A percentile compares a stretch with the other conserved stretches of the same genome.
Evolutionary conservation across 306 rosid species (phyloP).

Genomic region (Quercus bicolor): DNA sequence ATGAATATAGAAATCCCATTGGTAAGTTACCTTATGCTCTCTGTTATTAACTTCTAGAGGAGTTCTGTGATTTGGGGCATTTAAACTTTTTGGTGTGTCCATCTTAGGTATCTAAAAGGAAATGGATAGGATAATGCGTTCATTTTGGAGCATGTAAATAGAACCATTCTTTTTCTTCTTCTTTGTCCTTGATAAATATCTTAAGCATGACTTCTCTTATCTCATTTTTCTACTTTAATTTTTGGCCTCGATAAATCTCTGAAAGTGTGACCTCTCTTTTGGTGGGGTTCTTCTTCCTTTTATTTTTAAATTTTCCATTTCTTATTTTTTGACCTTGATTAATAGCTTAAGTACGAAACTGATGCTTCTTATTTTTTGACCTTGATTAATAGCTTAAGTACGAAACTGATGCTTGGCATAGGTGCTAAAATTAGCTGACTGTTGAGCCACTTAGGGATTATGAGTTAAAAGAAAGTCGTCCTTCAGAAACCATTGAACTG

Average conservation of each 20-base stretch:
- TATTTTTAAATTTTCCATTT: neutral
- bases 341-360: neutral
- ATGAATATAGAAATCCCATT: slow-evolving; percentile 66
- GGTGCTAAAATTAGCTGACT: neutral
- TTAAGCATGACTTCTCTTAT: neutral
- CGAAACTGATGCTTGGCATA: neutral
- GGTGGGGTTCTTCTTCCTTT: neutral
- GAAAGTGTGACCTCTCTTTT: neutral
- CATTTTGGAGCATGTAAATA: neutral
- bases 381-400: neutral
- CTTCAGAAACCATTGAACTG: neutral
- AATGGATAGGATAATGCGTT: neutral
- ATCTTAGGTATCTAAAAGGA: neutral
- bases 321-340: neutral
- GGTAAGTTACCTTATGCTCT: slow-evolving; percentile 44
- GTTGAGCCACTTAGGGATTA: neutral
- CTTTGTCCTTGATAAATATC: neutral
- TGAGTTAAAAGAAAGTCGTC: neutral
- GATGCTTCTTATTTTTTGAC: neutral
- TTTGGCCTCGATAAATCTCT: neutral
- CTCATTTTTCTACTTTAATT: neutral
- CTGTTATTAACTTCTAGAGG: neutral
- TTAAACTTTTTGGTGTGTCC: neutral
- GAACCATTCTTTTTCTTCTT: neutral
- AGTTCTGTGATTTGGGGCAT: neutral